A percentile compares a stretch with the other conserved stretches of the same genome.
Conservation (phyloP, 257 asterid genomes). For the Solanum acaule region DNA sequence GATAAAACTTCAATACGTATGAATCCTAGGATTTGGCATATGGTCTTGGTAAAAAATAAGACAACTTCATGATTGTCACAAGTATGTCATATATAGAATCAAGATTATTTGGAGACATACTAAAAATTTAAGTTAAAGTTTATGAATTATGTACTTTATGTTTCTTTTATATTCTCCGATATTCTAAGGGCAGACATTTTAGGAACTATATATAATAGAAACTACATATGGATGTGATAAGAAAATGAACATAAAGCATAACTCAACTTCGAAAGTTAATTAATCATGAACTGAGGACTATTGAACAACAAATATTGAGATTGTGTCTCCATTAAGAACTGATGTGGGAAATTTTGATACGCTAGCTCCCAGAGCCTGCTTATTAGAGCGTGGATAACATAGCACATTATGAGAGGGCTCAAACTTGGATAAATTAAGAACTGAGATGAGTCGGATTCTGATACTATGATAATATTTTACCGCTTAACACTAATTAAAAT, state of each 20-base stretch:
- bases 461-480: neutral
- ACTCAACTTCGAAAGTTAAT: neutral
- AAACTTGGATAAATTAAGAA: neutral
- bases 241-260: too few relatives aligned
- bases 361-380: neutral
- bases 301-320: too few relatives aligned
- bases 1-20: too few relatives aligned
- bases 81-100: too few relatives aligned
- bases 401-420: neutral
- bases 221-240: neutral
- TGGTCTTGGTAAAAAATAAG: neutral
- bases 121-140: too few relatives aligned
- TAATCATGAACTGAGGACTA: neutral
- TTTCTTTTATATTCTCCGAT: neutral
- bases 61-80: too few relatives aligned
- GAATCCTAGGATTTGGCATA: too few relatives aligned
- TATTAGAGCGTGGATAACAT: neutral
- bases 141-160: too few relatives aligned
- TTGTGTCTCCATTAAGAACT: accelerated
- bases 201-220: too few relatives aligned
- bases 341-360: too few relatives aligned
- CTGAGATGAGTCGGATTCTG: neutral
- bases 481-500: neutral
- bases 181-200: too few relatives aligned
- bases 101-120: too few relatives aligned